Conservation (phyloP, 2,329 filamentous ascomycete genomes). For the Akanthomyces dipterigenus region DNA sequence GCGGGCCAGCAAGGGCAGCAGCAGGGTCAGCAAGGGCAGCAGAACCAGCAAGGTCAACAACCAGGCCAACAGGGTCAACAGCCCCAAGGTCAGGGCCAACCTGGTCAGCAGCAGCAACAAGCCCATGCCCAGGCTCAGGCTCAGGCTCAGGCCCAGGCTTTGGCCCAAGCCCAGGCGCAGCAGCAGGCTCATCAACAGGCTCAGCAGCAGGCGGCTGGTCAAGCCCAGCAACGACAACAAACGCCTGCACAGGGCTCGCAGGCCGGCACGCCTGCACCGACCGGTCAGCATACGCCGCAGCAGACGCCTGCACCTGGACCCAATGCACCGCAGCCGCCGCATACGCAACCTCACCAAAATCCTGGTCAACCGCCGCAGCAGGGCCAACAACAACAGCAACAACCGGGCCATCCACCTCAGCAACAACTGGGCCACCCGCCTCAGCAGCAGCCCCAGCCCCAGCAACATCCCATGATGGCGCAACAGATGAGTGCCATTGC, state of each 20-base stretch:
- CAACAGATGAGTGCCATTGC: constrained; percentile 19
- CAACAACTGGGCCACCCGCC: constrained; percentile 23
- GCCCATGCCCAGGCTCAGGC: constrained; percentile 11
- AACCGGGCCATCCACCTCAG: constrained; percentile 24
- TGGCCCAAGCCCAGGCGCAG: constrained; percentile 18
- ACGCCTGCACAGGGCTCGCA: constrained; percentile 38
- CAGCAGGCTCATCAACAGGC: constrained; percentile 21
- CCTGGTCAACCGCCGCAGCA: constrained; percentile 24
- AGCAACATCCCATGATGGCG: constrained; percentile 26
- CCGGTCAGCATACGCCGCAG: constrained; percentile 41
- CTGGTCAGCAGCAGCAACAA: constrained; percentile 24
- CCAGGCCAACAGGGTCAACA: constrained; percentile 33
- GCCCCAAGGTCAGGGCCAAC: constrained; percentile 20
- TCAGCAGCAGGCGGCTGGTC: constrained; percentile 22
- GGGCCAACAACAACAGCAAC: constrained; percentile 24
- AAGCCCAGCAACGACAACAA: constrained; percentile 35
- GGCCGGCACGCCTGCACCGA: constrained; percentile 34
- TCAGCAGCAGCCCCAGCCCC: constrained; percentile 29
- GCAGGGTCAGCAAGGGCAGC: constrained; percentile 24
- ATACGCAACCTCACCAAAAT: constrained; percentile 30
- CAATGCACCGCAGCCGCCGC: constrained; percentile 14
- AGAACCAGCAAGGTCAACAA: constrained; percentile 21
- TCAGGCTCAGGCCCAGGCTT: constrained; percentile 12
- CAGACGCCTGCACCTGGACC: constrained; percentile 38
- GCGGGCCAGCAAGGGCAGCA: constrained; percentile 16